Evolutionary conservation across 2,329 filamentous ascomycete genomes (phyloP).

Genomic region (Teratosphaeria nubilosa): DNA sequence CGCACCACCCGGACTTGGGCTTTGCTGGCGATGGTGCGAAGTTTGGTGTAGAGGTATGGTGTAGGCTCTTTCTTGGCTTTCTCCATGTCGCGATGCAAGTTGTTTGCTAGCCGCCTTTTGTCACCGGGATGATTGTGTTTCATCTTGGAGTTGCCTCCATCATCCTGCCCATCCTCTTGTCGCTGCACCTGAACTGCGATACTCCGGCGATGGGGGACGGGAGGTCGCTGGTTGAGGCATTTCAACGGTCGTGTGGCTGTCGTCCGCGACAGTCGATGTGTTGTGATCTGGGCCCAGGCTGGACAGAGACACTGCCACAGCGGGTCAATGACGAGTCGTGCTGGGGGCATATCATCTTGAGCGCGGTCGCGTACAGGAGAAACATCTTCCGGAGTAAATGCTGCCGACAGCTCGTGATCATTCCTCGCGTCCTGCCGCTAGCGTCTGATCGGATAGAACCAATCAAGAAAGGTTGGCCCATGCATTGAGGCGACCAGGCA

Average conservation of each 20-base stretch:
- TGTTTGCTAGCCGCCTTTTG: background rate
- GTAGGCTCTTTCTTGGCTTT: constrained; percentile 4
- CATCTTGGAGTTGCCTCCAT: background rate
- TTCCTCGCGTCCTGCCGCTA: background rate
- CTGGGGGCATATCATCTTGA: constrained; percentile 23
- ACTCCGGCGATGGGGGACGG: background rate
- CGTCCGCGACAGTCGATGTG: constrained; percentile 1
- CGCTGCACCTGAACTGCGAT: background rate
- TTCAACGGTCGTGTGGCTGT: background rate
- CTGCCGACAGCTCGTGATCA: background rate
- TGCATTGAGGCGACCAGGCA: background rate
- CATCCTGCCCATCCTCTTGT: background rate
- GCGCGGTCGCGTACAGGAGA: background rate
- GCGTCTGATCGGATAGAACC: background rate
- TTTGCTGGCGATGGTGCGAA: constrained; percentile 33
- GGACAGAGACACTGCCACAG: constrained; percentile 57
- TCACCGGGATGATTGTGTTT: background rate
- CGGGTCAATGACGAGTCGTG: constrained; percentile 41
- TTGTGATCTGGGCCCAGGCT: constrained; percentile 22
- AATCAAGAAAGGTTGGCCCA: background rate
- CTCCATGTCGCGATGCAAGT: background rate
- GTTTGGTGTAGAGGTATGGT: constrained; percentile 37
- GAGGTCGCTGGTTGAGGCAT: background rate
- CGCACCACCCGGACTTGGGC: constrained; percentile 32
- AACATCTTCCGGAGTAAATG: background rate